Evolutionary conservation across 345 rosid species (phyloP).

Genomic region (Moringa oleifera): DNA sequence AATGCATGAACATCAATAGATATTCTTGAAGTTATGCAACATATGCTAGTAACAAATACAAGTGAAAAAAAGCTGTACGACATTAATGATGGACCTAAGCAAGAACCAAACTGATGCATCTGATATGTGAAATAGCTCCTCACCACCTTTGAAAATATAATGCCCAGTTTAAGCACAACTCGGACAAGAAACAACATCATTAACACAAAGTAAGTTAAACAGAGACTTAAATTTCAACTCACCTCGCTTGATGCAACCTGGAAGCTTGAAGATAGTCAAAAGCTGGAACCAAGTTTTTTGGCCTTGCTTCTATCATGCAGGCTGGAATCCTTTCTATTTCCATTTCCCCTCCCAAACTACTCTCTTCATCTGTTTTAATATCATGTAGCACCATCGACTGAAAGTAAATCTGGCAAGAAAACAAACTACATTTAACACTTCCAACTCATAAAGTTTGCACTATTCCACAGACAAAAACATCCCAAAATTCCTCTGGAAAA

Average conservation of each 20-base stretch:
- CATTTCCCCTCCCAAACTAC: constrained; percentile 48
- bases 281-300: constrained; percentile 62
- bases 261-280: constrained; percentile 46
- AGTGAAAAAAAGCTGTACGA: neutral
- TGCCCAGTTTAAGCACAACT: neutral
- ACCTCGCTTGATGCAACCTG: constrained; percentile 42
- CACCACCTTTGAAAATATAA: neutral
- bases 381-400: constrained; percentile 41
- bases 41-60: neutral
- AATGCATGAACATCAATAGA: constrained; percentile 1
- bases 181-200: constrained; percentile 7
- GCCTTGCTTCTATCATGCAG: constrained; percentile 56
- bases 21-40: neutral
- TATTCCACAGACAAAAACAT: constrained; percentile 3
- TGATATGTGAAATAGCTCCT: neutral
- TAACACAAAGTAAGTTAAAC: constrained; percentile 4
- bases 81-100: no score
- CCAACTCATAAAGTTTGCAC: neutral
- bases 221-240: constrained; percentile 1
- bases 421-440: constrained; percentile 10
- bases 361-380: constrained; percentile 29
- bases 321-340: constrained; percentile 63
- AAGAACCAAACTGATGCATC: no score
- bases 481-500: constrained; percentile 3
- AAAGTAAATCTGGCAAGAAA: constrained; percentile 50